Conservation (phyloP, 768 basidiomycete genomes). For the Tephrocybe sp. region DNA sequence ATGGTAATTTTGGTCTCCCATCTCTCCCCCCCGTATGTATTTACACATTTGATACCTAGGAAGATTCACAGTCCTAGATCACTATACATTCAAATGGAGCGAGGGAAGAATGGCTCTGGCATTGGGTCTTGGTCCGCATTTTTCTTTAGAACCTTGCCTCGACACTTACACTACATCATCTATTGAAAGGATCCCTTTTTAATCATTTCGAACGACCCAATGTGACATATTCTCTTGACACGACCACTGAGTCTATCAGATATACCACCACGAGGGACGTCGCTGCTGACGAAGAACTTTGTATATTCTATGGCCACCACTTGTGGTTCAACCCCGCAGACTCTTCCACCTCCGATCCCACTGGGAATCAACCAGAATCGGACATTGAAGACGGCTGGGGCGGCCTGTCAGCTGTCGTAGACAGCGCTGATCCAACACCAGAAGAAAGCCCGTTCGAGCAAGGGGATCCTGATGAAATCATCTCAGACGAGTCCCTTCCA, state of each 20-base stretch:
- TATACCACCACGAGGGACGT: slow-evolving; percentile 58
- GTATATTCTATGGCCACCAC: slow-evolving; percentile 72
- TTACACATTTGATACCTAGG: slow-evolving; percentile 19
- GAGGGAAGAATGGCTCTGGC: slow-evolving; percentile 77
- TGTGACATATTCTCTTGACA: slow-evolving; percentile 60
- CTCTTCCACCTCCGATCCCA: not conserved
- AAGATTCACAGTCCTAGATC: slow-evolving; percentile 61
- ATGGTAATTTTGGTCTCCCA: slow-evolving; percentile 34
- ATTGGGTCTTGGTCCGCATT: slow-evolving; percentile 61
- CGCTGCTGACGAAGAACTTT: slow-evolving; percentile 65
- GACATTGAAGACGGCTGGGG: slow-evolving; percentile 45
- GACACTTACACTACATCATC: not conserved
- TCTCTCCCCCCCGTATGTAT: not conserved
- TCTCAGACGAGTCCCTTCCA: slow-evolving; percentile 60
- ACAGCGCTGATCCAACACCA: slow-evolving; percentile 15
- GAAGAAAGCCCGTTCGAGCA: slow-evolving; percentile 26
- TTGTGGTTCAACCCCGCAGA: slow-evolving; percentile 60
- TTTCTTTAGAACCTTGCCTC: not conserved
- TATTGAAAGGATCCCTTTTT: slow-evolving; percentile 66
- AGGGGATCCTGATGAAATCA: slow-evolving; percentile 42
- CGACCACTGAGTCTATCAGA: slow-evolving; percentile 52
- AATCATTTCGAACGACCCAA: slow-evolving; percentile 75
- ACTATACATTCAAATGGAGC: slow-evolving; percentile 75
- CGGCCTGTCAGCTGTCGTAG: slow-evolving; percentile 30
- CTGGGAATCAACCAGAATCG: not conserved